These are phyloP conservation scores for Kwoniella bestiolae DNA, from an alignment of 768 basidiomycete genomes.

Conservation along the genomic window DNA sequence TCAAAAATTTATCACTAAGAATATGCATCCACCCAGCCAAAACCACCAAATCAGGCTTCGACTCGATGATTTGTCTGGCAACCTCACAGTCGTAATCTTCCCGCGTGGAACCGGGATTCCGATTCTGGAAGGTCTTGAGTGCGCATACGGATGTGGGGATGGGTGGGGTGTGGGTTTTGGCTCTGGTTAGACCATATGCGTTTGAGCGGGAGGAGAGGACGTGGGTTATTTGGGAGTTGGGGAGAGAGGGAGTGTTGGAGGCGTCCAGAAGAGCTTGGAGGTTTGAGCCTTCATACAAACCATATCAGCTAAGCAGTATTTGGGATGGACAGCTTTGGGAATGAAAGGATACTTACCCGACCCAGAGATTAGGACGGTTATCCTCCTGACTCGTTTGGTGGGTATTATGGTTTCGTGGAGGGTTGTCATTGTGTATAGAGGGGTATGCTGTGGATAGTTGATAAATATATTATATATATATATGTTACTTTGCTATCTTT, in stretches of 20 bases:
- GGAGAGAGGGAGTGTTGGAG: conserved; percentile 69
- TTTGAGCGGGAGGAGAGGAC: conserved; percentile 92
- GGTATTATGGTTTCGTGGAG: conserved; percentile 24
- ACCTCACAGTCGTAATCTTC: conserved; percentile 84
- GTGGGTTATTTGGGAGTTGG: conserved; percentile 71
- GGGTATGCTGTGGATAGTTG: no score
- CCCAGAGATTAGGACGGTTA: conserved; percentile 70
- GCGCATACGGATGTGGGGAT: conserved; percentile 77
- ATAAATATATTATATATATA: no score
- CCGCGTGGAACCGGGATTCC: conserved; percentile 72
- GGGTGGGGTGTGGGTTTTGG: conserved; percentile 65
- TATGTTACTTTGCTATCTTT: no score
- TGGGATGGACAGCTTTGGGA: no score
- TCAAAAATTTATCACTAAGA: conserved; percentile 77
- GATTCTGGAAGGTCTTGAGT: conserved; percentile 79
- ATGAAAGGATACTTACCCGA: conserved; percentile 62
- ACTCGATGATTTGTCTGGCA: conserved; percentile 68
- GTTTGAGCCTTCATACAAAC: conserved; percentile 74
- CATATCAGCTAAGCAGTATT: background rate
- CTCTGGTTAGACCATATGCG: conserved; percentile 86
- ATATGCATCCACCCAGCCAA: conserved; percentile 99
- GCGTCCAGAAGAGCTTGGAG: conserved; percentile 95
- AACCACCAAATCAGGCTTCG: conserved; percentile 80
- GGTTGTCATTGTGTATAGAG: conserved; percentile 29
- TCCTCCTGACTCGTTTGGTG: conserved; percentile 44